These are phyloP conservation scores for Magnusiomyces suaveolens DNA, from an alignment of 1,139 yeast species.

Conservation along the genomic window DNA sequence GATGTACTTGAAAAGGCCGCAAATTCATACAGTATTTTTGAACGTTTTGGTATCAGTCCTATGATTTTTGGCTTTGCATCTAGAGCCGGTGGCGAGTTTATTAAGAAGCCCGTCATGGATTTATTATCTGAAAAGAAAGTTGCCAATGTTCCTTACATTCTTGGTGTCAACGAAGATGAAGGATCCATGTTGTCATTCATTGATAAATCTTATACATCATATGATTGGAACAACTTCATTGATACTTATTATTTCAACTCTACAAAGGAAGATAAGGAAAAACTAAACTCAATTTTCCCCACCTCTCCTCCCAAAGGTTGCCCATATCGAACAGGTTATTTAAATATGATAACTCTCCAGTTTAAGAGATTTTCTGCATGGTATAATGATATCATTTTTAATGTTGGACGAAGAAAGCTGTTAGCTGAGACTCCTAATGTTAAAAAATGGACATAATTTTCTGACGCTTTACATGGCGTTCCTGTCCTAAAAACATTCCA, in stretches of 20 bases:
- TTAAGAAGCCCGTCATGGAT: constrained; percentile 12
- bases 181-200: constrained; percentile 18
- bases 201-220: neutral
- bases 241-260: constrained; percentile 2
- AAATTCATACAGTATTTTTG: constrained; percentile 9
- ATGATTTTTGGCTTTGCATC: constrained; percentile 16
- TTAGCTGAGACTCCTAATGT: neutral
- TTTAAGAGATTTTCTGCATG: constrained; percentile 18
- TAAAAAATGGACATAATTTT: neutral
- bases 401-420: constrained; percentile 18
- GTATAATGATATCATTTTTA: constrained; percentile 18
- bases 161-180: constrained; percentile 22
- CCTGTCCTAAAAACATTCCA: constrained; percentile 19
- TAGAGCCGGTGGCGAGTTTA: constrained; percentile 17
- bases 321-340: constrained; percentile 19
- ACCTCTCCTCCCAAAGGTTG: constrained; percentile 16
- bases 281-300: constrained; percentile 16
- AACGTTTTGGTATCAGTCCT: constrained; percentile 10
- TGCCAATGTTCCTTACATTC: constrained; percentile 18
- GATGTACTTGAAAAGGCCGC: constrained; percentile 11
- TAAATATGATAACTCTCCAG: constrained; percentile 11
- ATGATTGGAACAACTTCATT: constrained; percentile 6
- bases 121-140: constrained; percentile 12
- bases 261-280: constrained; percentile 3
- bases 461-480: constrained; percentile 7